phyloP scores from a whole-genome alignment of 495 filamentous ascomycete species.

The Aspergillus leporis region DNA sequence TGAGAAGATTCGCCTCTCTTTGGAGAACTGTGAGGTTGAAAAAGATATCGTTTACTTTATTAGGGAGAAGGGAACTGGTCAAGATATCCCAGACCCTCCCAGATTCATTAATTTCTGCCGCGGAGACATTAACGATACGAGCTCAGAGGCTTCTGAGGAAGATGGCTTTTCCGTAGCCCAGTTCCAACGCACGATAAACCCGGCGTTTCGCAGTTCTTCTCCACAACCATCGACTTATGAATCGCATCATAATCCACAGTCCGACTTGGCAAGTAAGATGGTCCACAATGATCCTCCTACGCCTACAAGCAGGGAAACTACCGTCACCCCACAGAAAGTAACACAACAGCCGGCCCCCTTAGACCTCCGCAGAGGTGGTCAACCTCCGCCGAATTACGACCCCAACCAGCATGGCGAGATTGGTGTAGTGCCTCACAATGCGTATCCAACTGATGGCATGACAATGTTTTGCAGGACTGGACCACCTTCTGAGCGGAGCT shows the following conservation, averaged over 20 bases:
- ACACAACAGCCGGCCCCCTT: slow-evolving; percentile 48
- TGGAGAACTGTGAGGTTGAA: slow-evolving; percentile 95
- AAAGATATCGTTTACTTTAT: slow-evolving; percentile 94
- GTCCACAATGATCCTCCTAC: slow-evolving; percentile 52
- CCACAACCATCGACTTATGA: slow-evolving; percentile 84
- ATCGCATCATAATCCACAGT: slow-evolving; percentile 82
- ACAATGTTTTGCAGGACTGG: slow-evolving; percentile 95
- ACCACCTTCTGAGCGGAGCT: slow-evolving; percentile 81
- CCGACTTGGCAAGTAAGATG: slow-evolving; percentile 63
- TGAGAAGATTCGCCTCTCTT: slow-evolving; percentile 91
- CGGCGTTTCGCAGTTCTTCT: slow-evolving; percentile 89
- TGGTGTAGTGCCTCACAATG: slow-evolving; percentile 79
- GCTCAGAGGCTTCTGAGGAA: slow-evolving; percentile 80
- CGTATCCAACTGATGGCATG: slow-evolving; percentile 96
- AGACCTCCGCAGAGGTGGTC: slow-evolving; percentile 51
- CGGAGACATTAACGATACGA: slow-evolving; percentile 78
- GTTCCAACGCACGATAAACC: slow-evolving; percentile 93
- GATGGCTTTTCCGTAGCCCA: slow-evolving; percentile 91
- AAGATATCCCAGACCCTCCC: slow-evolving; percentile 95
- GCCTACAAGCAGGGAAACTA: slow-evolving; percentile 53
- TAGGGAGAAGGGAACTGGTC: slow-evolving; percentile 83
- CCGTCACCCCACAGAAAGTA: slow-evolving; percentile 55
- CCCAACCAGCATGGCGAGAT: slow-evolving; percentile 64
- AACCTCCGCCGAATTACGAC: slow-evolving; percentile 51
- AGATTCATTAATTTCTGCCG: slow-evolving; percentile 99